phyloP scores from a whole-genome alignment of 352 stramenopile genomes.

The Aphanomyces euteiches region DNA sequence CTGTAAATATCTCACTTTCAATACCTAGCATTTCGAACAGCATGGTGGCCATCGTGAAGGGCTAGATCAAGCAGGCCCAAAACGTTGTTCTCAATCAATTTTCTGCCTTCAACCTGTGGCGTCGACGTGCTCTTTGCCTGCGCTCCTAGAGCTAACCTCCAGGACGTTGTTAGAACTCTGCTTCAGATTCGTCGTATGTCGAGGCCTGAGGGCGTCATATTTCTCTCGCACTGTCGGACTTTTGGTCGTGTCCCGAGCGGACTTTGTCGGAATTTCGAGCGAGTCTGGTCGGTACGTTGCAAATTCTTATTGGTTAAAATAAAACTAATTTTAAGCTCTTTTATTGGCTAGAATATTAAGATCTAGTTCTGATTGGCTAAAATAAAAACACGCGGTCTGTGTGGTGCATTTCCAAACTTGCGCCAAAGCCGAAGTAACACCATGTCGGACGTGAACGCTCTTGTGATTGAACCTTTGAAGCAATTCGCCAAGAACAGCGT shows the following conservation, averaged over 20 bases:
- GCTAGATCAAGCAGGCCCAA: no score
- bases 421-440: slow-evolving; percentile 1
- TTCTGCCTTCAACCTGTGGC: no score
- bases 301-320: slow-evolving; percentile 25
- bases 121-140: no score
- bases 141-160: no score
- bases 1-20: no score
- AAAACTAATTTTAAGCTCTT: neutral
- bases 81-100: no score
- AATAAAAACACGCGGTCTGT: neutral
- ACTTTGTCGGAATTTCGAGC: neutral
- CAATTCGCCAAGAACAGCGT: slow-evolving; percentile 97
- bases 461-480: slow-evolving; percentile 94
- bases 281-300: slow-evolving; percentile 20
- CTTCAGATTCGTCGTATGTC: no score
- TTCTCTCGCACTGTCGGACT: no score
- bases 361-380: neutral
- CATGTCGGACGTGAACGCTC: slow-evolving; percentile 87
- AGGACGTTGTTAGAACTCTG: no score
- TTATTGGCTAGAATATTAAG: slow-evolving; percentile 15
- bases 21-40: no score
- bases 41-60: no score
- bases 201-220: no score
- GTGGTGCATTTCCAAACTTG: neutral
- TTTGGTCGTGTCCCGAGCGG: neutral